Conservation (phyloP, 371 early-diverging fungal species). For the Mucor indicus region DNA sequence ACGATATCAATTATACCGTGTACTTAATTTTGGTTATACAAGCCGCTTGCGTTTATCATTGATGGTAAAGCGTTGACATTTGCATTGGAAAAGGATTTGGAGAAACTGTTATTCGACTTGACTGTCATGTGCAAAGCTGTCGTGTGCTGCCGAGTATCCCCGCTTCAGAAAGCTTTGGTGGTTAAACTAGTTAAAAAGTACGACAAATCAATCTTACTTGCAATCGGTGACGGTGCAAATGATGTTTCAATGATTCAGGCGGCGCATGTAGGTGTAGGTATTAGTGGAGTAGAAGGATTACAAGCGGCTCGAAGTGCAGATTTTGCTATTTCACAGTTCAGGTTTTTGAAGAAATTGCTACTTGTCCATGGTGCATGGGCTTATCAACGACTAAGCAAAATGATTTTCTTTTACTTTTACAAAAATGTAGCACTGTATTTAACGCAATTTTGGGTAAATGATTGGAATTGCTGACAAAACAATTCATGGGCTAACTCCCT, state of each 20-base stretch:
- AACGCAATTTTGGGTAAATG: conserved; percentile 92
- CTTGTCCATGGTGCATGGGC: conserved; percentile 95
- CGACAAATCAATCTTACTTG: conserved; percentile 74
- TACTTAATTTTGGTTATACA: background rate
- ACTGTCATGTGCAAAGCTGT: conserved; percentile 82
- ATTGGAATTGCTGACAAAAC: background rate
- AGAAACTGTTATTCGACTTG: conserved; percentile 67
- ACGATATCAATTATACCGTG: too few relatives aligned
- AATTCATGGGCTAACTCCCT: background rate
- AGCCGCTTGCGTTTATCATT: conserved; percentile 66
- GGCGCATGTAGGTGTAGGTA: conserved; percentile 96
- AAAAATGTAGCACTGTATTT: conserved; percentile 95
- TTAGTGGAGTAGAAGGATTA: conserved; percentile 96
- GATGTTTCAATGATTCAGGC: conserved; percentile 98
- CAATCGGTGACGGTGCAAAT: conserved; percentile 98
- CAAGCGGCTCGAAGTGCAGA: conserved; percentile 97
- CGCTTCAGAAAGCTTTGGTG: conserved; percentile 90
- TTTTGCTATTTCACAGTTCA: conserved; percentile 94
- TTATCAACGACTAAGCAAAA: conserved; percentile 84
- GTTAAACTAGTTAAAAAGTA: conserved; percentile 83
- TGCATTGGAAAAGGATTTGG: conserved; percentile 68
- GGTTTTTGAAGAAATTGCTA: conserved; percentile 81
- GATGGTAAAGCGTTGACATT: conserved; percentile 68
- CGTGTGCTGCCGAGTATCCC: conserved; percentile 92
- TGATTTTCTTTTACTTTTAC: conserved; percentile 91